Evolutionary conservation across 495 filamentous ascomycete genomes (phyloP).

Genomic region (Xylaria cubensis): DNA sequence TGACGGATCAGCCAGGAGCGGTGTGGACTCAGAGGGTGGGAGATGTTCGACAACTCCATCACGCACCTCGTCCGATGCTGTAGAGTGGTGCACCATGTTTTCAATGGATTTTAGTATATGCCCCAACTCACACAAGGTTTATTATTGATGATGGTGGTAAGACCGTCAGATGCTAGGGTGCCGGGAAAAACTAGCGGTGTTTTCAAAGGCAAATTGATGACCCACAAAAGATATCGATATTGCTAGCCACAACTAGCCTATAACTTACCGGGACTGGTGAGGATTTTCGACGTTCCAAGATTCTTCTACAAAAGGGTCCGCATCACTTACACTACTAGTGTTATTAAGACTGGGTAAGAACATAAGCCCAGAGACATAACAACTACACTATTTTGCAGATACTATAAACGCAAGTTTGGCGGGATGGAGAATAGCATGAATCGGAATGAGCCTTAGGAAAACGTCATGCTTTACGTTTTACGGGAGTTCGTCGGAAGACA

Average conservation of each 20-base stretch:
- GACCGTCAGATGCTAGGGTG: not conserved
- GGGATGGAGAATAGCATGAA: not conserved
- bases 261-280: not conserved
- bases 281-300: not conserved
- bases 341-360: not conserved
- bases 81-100: not conserved
- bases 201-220: not conserved
- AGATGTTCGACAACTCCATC: slow-evolving; percentile 15
- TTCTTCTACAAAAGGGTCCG: not conserved
- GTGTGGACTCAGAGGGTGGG: slow-evolving; percentile 21
- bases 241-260: not conserved
- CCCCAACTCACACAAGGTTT: not conserved
- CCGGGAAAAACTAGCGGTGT: not conserved
- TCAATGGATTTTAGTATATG: not conserved
- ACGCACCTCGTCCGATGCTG: not conserved
- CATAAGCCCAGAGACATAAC: not conserved
- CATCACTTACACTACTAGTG: not conserved
- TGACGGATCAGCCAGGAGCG: slow-evolving; percentile 20
- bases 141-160: not conserved
- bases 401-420: not conserved
- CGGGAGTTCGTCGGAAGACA: not conserved
- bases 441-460: not conserved
- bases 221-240: slow-evolving; percentile 11
- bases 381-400: not conserved
- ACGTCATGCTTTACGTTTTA: not conserved